Evolutionary conservation across 2,329 filamentous ascomycete species (phyloP), one percentile per base, ranked within the genome.

Genomic region (Xylaria multiplex): DNA sequence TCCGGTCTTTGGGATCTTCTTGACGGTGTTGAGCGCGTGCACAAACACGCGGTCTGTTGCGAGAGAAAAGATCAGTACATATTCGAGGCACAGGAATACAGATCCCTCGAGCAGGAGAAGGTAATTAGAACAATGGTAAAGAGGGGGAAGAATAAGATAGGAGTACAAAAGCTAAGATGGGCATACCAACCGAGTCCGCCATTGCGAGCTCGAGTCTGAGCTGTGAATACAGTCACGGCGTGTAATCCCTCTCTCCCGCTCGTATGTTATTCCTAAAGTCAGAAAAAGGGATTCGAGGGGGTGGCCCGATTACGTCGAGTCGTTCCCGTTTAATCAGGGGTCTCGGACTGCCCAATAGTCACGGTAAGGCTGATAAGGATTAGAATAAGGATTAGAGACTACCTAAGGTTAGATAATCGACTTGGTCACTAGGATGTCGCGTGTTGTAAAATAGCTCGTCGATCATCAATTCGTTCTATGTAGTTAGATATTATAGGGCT

Each of bases 1-100:
- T 69, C 96, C 95, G 19, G 94, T 97, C 77, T 96, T 95, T 73
- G 92, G 92, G 73, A 99, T 96, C 81, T 96, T 96, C 81, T 97
- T 97, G 75, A 99, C 95, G 27, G 96, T 98, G 82, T 97, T 97
- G 80, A 99, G 91, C 71, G 96, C 96, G 88, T 99, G 95, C 79
- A 96, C 95, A 80, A 99, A 99, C 77, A 99, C 96, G 81, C 96
- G 91, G 83, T 99, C 96, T 98, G 74, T 49, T 22, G 19, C 24
- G 37, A 55, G 27, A 13, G 32, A 30, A 27, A 48, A 46, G 42
- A 54, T 71, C 45, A 71, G 66, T 46, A 30, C 2, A 46, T 32
- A 42, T 22, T 40, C 19, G n/a, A 37, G 32, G 22, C 32, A 50
- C 6, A 40, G 37, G 22, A 61, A 7, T 27, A 35, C 42, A 37